phyloP scores from a whole-genome alignment of 306 rosid species.

The Prunus fruticosa region DNA sequence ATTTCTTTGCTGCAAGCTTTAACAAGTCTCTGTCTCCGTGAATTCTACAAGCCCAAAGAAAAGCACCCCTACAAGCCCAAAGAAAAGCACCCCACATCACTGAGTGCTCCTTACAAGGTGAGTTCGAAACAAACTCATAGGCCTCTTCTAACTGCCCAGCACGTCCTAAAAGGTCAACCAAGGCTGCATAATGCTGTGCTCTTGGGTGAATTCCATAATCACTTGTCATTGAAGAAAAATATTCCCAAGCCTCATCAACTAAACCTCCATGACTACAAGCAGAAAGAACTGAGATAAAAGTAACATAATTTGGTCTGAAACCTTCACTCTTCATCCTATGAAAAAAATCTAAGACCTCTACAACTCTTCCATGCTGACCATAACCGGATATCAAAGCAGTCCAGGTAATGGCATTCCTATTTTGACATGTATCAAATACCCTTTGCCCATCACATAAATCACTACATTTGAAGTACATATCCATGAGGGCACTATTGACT shows the following conservation, averaged over 20 bases:
- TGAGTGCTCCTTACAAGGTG: constrained; percentile 63
- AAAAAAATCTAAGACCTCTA: constrained; percentile 59
- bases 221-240: constrained; percentile 62
- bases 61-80: constrained; percentile 80
- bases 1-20: constrained; percentile 62
- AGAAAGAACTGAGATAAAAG: constrained; percentile 75
- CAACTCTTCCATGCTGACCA: constrained; percentile 66
- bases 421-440: constrained; percentile 50
- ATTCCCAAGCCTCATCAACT: constrained; percentile 54
- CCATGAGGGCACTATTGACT: constrained; percentile 65
- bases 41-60: constrained; percentile 68
- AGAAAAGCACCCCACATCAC: constrained; percentile 75
- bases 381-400: constrained; percentile 69
- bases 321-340: constrained; percentile 60
- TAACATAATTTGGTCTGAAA: constrained; percentile 63
- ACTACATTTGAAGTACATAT: constrained; percentile 80
- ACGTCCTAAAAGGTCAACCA: constrained; percentile 70
- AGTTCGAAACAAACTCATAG: constrained; percentile 48
- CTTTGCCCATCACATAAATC: constrained; percentile 47
- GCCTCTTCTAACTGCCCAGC: constrained; percentile 66
- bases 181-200: constrained; percentile 67
- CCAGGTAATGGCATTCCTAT: constrained; percentile 71
- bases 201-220: constrained; percentile 63
- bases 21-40: constrained; percentile 59
- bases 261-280: constrained; percentile 84